These are phyloP conservation scores for Aspergillus phoenicis DNA, from an alignment of 2,329 filamentous ascomycete species.

Conservation along the genomic window DNA sequence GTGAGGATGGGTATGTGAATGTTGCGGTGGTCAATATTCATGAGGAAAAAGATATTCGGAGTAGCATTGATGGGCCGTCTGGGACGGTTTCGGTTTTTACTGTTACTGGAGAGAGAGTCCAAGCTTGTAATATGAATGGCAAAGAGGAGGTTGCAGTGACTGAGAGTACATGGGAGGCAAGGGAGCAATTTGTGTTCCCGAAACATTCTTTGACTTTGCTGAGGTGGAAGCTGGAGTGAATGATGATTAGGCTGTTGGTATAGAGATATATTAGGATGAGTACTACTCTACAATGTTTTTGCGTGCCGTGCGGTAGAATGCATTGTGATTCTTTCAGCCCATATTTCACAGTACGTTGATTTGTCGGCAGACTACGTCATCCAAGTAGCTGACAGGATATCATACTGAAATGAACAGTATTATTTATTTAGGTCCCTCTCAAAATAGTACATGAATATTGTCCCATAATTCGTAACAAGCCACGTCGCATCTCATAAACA, in stretches of 20 bases:
- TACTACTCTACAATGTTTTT: background rate
- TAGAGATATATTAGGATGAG: background rate
- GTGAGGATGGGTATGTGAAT: conserved; percentile 62
- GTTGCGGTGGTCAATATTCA: conserved; percentile 74
- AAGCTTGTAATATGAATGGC: conserved; percentile 63
- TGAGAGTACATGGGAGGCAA: conserved; percentile 65
- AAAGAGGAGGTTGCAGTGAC: conserved; percentile 64
- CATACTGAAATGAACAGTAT: background rate
- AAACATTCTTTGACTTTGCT: conserved; percentile 73
- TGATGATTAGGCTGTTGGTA: background rate
- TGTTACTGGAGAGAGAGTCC: conserved; percentile 60
- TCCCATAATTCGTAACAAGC: background rate
- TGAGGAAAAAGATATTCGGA: conserved; percentile 62
- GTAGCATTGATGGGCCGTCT: conserved; percentile 59
- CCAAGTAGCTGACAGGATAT: too few species aligned
- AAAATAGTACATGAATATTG: background rate
- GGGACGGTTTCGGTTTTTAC: conserved; percentile 62
- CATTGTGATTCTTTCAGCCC: background rate
- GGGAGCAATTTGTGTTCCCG: conserved; percentile 65
- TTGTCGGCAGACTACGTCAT: too few species aligned
- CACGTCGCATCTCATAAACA: background rate
- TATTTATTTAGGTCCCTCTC: conserved; percentile 1
- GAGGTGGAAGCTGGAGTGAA: conserved; percentile 51
- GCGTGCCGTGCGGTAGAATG: too few species aligned
- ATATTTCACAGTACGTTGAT: too few species aligned